Conservation (phyloP, 2,329 filamentous ascomycete species). For the Cytospora schulzeri region DNA sequence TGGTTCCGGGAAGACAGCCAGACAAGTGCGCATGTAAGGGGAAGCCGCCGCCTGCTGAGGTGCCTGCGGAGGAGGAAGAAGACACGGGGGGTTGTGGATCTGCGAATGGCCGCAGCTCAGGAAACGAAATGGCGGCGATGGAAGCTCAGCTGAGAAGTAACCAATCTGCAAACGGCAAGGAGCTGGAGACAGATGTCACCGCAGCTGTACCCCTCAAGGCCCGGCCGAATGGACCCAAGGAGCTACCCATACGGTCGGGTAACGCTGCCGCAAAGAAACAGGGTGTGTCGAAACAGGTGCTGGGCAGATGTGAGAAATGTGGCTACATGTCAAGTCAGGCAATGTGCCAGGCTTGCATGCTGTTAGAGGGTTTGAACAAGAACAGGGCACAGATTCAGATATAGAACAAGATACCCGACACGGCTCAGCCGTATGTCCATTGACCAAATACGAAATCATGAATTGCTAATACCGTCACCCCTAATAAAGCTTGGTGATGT, state of each 20-base stretch:
- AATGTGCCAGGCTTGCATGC: constrained; percentile 89
- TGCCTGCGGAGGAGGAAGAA: constrained; percentile 57
- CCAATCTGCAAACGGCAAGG: constrained; percentile 53
- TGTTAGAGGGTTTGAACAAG: constrained; percentile 91
- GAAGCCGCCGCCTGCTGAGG: constrained; percentile 40
- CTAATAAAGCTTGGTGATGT: not conserved
- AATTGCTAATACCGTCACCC: not conserved
- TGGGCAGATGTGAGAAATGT: constrained; percentile 83
- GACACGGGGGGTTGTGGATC: constrained; percentile 75
- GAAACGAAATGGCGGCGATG: constrained; percentile 80
- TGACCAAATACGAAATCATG: not conserved
- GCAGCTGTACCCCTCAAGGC: constrained; percentile 42
- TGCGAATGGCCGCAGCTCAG: constrained; percentile 64
- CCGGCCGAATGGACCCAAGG: constrained; percentile 31
- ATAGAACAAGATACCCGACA: constrained; percentile 37
- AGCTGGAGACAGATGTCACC: constrained; percentile 68
- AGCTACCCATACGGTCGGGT: constrained; percentile 31
- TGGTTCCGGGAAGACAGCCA: constrained; percentile 67
- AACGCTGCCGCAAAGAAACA: constrained; percentile 31
- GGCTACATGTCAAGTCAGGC: constrained; percentile 95
- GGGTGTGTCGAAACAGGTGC: constrained; percentile 62
- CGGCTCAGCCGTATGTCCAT: not conserved
- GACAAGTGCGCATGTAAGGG: constrained; percentile 51
- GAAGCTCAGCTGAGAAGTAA: constrained; percentile 71
- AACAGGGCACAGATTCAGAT: constrained; percentile 62